Percentiles rank a stretch among this genome's conserved stretches.
Evolutionary conservation across 2,329 filamentous ascomycete genomes (phyloP).

Genomic region (Davidsoniella neocaledoniae): DNA sequence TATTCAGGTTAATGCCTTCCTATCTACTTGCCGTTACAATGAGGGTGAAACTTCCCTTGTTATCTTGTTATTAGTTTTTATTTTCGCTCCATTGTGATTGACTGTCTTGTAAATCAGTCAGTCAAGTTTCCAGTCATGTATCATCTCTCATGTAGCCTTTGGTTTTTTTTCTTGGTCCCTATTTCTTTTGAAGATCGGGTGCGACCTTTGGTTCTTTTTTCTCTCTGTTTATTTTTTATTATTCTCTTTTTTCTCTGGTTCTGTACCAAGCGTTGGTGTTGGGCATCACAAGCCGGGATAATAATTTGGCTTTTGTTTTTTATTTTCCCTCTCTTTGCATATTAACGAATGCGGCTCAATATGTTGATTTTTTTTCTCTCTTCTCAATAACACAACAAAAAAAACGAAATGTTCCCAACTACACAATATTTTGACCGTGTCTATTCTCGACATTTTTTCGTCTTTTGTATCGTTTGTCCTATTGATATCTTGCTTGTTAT

Average conservation of each 20-base stretch:
- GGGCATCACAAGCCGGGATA: background rate
- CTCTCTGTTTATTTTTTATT: conserved; percentile 1
- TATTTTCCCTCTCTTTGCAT: background rate
- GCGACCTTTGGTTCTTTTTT: background rate
- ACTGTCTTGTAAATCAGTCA: background rate
- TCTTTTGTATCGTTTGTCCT: no score
- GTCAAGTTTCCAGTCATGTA: background rate
- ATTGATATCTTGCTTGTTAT: no score
- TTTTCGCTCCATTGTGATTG: background rate
- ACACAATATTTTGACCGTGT: no score
- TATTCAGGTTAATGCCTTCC: no score
- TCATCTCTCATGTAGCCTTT: conserved; percentile 5
- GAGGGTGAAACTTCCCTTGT: background rate
- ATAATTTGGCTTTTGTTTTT: conserved; percentile 1
- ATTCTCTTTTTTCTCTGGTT: background rate
- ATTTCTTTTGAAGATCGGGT: background rate
- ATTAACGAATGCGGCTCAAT: no score
- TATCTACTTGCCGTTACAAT: background rate
- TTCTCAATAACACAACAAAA: no score
- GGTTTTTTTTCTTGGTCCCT: background rate
- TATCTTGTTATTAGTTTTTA: background rate
- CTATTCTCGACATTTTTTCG: no score
- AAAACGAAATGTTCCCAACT: no score
- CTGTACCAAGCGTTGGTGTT: conserved; percentile 7
- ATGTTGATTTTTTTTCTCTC: no score